These are phyloP conservation scores for Aechmea fasciata DNA, from an alignment of 176 grass and related monocot species.

Conservation along the genomic window DNA sequence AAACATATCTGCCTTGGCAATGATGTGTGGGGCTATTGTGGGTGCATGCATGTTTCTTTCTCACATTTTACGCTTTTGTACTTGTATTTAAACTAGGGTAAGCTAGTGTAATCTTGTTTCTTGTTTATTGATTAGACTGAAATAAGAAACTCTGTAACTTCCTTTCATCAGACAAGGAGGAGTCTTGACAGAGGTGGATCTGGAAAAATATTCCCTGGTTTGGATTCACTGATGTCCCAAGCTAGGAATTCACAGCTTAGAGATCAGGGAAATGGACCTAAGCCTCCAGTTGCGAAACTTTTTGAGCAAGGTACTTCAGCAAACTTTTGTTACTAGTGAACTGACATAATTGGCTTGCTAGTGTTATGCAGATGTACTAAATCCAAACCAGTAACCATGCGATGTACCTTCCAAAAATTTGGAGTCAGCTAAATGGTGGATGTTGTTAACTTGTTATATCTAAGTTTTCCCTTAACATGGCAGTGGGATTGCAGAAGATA, in stretches of 20 bases:
- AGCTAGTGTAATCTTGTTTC: not conserved
- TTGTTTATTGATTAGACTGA: not conserved
- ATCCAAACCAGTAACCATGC: not conserved
- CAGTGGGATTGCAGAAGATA: conserved; percentile 98
- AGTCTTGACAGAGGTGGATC: conserved; percentile 77
- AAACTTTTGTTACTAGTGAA: conserved; percentile 19
- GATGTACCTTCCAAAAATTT: not conserved
- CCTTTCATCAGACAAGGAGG: conserved; percentile 57
- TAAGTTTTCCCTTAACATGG: conserved; percentile 20
- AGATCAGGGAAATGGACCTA: conserved; percentile 81
- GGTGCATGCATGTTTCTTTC: not conserved
- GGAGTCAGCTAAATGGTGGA: conserved; percentile 1
- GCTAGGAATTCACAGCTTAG: conserved; percentile 58
- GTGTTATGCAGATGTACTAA: not conserved
- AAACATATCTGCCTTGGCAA: not conserved
- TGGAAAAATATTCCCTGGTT: conserved; percentile 79
- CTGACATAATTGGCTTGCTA: conserved; percentile 5
- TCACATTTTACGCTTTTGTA: not conserved
- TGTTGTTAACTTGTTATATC: conserved; percentile 17
- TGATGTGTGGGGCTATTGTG: no score
- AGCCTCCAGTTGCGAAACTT: conserved; percentile 78
- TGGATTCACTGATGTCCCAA: conserved; percentile 89
- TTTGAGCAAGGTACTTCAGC: conserved; percentile 77
- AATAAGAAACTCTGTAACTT: conserved; percentile 7
- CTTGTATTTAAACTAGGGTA: not conserved